phyloP scores from a whole-genome alignment of 345 rosid genomes.

The thale cress (Arabidopsis thaliana) region DNA sequence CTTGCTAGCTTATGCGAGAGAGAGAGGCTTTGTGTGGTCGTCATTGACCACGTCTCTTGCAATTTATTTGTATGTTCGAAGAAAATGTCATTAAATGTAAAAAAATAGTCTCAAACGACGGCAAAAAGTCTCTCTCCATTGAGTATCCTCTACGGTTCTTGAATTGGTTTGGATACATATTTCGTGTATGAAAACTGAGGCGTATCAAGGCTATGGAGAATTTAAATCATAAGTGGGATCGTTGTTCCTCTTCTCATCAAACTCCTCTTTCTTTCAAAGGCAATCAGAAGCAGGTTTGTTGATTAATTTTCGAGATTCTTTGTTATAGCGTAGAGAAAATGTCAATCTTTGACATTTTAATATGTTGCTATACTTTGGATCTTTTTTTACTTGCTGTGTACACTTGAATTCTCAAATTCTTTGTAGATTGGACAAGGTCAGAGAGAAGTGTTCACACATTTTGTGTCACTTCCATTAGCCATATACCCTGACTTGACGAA shows the following conservation, averaged over 20 bases:
- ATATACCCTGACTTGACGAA: slow-evolving; percentile 71
- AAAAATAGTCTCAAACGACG: slow-evolving; percentile 12
- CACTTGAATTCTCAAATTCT: slow-evolving; percentile 7
- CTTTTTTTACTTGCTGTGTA: background rate
- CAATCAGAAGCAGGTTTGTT: slow-evolving; percentile 41
- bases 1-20: too few species aligned
- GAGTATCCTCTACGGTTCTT: background rate
- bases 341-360: background rate
- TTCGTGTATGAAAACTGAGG: background rate
- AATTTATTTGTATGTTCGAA: too few species aligned
- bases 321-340: background rate
- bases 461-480: slow-evolving; percentile 87
- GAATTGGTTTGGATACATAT: background rate
- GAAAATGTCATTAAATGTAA: too few species aligned
- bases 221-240: background rate
- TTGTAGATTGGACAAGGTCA: slow-evolving; percentile 59
- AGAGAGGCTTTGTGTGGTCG: too few species aligned
- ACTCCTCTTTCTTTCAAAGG: slow-evolving; percentile 10
- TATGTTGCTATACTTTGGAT: background rate
- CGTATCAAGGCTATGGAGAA: slow-evolving; percentile 2
- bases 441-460: slow-evolving; percentile 72
- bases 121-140: slow-evolving; percentile 17
- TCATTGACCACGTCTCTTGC: too few species aligned
- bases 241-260: slow-evolving; percentile 21
- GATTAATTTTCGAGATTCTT: background rate